Conservation (phyloP, 2,329 filamentous ascomycete species). For the Beauveria caledonica region DNA sequence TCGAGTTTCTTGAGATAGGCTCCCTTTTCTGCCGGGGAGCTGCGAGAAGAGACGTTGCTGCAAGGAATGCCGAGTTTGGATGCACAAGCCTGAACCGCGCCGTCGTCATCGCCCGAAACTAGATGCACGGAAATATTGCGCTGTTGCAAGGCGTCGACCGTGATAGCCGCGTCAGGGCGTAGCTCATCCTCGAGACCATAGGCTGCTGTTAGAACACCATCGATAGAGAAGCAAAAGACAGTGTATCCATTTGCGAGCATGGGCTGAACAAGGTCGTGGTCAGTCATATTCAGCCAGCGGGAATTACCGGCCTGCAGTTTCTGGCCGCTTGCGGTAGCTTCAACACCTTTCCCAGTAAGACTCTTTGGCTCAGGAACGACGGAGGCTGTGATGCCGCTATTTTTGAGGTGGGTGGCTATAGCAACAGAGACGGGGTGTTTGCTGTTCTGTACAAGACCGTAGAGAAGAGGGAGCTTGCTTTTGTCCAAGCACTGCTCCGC, state of each 20-base stretch:
- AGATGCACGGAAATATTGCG: constrained; percentile 37
- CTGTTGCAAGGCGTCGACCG: constrained; percentile 27
- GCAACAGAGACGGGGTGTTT: constrained; percentile 46
- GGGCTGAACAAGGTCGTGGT: constrained; percentile 24
- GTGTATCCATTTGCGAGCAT: constrained; percentile 32
- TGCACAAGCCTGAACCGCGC: constrained; percentile 36
- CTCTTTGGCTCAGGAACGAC: constrained; percentile 25
- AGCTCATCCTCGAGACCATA: constrained; percentile 40
- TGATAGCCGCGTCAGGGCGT: constrained; percentile 31
- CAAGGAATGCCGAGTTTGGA: constrained; percentile 30
- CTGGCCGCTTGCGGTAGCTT: constrained; percentile 23
- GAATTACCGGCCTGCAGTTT: constrained; percentile 41
- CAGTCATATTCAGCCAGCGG: constrained; percentile 34
- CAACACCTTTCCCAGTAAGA: constrained; percentile 39
- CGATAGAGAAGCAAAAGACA: constrained; percentile 38
- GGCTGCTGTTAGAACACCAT: constrained; percentile 27
- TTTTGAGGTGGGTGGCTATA: constrained; percentile 33
- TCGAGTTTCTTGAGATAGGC: constrained; percentile 32
- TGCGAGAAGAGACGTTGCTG: constrained; percentile 31
- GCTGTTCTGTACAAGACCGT: constrained; percentile 30
- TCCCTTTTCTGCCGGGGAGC: constrained; percentile 38
- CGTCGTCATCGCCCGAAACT: constrained; percentile 45
- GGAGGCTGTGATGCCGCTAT: constrained; percentile 5
- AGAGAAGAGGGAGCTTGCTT: constrained; percentile 15
- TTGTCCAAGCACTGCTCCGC: constrained; percentile 6